Evolutionary conservation across 805 yeast genomes (phyloP), one percentile per base, ranked within the genome.

Genomic region (Cyberlindnera xylosilytica): DNA sequence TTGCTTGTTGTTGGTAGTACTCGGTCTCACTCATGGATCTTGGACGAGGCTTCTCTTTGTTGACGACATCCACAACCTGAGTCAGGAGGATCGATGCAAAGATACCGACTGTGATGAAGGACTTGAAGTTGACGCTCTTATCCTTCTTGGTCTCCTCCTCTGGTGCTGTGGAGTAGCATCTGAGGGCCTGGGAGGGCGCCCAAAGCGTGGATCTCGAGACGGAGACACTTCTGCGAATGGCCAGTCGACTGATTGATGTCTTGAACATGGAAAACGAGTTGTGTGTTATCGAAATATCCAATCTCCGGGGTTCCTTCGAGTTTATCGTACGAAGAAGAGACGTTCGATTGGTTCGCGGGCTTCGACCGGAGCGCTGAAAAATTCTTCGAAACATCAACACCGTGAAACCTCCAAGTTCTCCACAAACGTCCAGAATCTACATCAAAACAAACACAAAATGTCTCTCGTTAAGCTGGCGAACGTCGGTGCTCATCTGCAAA

Each of bases 401-500:
- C 6, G 15, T 3, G 15, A 13, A 22, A 34, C 29, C 28, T 13
- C 36, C 18, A 32, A 18, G 10, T 9, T 26, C 29, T 9, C 29
- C 23, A 19, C 16, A 19, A n/a, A 8, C 23, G n/a, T 15, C n/a
- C 36, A 34, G n/a, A n/a, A 10, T 20, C 11, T 11, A 22, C 28
- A 15, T 20, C 5, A 8, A 26, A 3, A 36, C 23, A 18, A n/a
- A 15, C 19, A 18, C 24, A 54, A n/a, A 42, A 89, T 91, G 97
- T 89, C 97, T 24, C 72, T 90, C 41, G 95, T 85, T 38, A 83
- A 81, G 51, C 73, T 93, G 48, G 93, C 91, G 12, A 77, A 88
- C 67, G 73, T 85, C 33, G 87, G 96, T 60, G 81, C 95, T 18
- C 98, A 91, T 60, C 62, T 93, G 49, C 95, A 88, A 63, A 93